Base-by-base conservation (phyloP, 2,329 filamentous ascomycete species). In the Trichoderma citrinoviride region DNA sequence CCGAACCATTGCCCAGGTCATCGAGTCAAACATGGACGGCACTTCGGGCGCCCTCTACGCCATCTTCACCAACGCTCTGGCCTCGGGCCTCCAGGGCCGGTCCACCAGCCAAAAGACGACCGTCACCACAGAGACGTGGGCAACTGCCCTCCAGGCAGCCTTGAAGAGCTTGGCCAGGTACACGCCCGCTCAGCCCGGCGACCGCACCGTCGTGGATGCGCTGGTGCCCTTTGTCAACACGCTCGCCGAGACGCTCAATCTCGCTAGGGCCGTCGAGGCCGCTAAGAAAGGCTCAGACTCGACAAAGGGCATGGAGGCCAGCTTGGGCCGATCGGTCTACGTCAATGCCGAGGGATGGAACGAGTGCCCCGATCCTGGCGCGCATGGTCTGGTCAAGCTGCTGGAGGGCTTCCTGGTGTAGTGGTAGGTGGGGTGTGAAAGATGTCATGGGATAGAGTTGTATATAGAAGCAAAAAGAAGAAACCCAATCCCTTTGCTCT, bases 301-400 rank as follows among this genome's bases (percentile, higher is more conserved):
- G 6, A 93, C 90, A 25, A 91, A 88, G 76, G 85, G 84, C 25
- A 91, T 92, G 89, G 87, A 87, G 73, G 88, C 90, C 46, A 89
- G 85, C 71, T 76, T 93, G 49, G 90, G 90, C n/a, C 80, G 90
- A 60, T 85, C 87, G 3, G 89, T 92, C 7, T 92, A 93, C 74
- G 87, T 92, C 58, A 89, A 87, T 43, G 84, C 87, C 67, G 84
- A 80, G 77, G 88, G 87, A 43, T 90, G 81, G 80, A 85, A 82
- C 76, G 80, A 89, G 70, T 83, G 91, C n/a, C 89, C 90, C 19
- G 90, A 92, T 78, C 90, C 90, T 3, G 88, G 89, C 29, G 89
- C 89, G 7, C 75, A 77, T 70, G 78, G 77, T 0, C 64, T 93
- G 61, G 84, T 84, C 53, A 84, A 87, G 73, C 87, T 92, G 70